A percentile compares a stretch with the other conserved stretches of the same genome.
These are phyloP conservation scores for Fusarium verticillioides DNA, from an alignment of 2,329 filamentous ascomycete species.

Conservation along the genomic window DNA sequence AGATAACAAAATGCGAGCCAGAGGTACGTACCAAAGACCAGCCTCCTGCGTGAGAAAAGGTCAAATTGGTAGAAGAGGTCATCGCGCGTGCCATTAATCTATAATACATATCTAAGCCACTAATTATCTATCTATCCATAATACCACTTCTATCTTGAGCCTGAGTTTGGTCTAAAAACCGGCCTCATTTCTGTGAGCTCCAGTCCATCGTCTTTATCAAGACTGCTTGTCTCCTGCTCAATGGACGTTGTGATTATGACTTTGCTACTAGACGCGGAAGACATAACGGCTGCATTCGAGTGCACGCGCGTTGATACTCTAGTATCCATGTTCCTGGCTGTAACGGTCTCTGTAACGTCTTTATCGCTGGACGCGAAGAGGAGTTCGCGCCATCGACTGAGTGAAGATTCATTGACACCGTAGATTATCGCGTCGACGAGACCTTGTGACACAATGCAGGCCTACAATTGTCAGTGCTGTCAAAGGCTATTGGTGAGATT, in stretches of 20 bases:
- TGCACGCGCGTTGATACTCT: background rate
- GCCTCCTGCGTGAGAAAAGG: background rate
- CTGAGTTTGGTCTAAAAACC: background rate
- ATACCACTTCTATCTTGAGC: background rate
- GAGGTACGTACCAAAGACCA: background rate
- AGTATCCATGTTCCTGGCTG: background rate
- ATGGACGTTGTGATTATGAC: background rate
- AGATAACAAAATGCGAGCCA: background rate
- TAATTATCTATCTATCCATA: accelerated
- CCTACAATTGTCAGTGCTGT: background rate
- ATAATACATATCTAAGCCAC: accelerated
- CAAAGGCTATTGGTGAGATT: accelerated
- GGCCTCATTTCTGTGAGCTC: background rate
- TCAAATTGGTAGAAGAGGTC: accelerated
- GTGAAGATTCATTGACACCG: background rate
- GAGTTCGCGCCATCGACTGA: background rate
- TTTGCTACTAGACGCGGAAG: background rate
- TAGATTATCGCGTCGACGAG: background rate
- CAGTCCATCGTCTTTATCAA: background rate
- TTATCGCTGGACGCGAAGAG: background rate
- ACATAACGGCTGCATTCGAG: background rate
- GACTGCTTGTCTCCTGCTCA: background rate
- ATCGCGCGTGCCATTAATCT: background rate
- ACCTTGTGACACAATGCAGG: background rate
- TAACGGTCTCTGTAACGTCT: background rate